Conservation (phyloP, 257 asterid species). For the Solanum microdontum region DNA sequence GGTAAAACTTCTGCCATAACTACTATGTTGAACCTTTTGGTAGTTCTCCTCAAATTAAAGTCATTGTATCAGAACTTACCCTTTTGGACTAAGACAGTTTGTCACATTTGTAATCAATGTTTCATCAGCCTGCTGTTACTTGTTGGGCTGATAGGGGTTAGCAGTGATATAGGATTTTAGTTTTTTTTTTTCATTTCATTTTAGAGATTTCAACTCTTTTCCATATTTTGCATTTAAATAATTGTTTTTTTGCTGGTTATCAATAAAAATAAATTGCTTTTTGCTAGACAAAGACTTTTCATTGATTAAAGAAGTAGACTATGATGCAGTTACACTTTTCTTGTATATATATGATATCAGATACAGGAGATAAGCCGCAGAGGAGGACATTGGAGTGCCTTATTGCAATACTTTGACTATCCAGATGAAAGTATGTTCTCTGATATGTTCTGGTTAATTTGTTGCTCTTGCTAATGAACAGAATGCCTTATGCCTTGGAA, state of each 20-base stretch:
- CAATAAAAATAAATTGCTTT: not conserved
- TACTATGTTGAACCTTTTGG: not conserved
- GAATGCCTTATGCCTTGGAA: not conserved
- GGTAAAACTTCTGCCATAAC: not conserved
- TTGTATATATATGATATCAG: slow-evolving; percentile 20
- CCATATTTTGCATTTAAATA: not conserved
- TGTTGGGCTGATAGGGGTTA: not conserved
- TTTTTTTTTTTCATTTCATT: not conserved
- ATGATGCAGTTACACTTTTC: not conserved
- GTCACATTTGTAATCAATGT: not conserved
- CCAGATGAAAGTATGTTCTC: slow-evolving; percentile 55
- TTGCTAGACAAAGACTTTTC: not conserved
- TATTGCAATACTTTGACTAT: slow-evolving; percentile 39
- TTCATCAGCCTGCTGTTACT: not conserved
- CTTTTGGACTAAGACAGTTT: not conserved
- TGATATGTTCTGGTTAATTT: not conserved
- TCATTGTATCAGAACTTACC: not conserved
- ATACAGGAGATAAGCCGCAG: slow-evolving; percentile 15
- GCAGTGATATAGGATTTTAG: not conserved
- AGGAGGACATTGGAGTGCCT: slow-evolving; percentile 1
- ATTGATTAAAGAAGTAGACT: not conserved
- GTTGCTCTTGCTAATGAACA: not conserved
- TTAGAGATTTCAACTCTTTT: not conserved
- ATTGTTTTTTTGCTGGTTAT: not conserved
- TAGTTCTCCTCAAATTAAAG: not conserved